Base-by-base conservation (phyloP, 768 basidiomycete species). In the Phylloporus rhodoxanthus region DNA sequence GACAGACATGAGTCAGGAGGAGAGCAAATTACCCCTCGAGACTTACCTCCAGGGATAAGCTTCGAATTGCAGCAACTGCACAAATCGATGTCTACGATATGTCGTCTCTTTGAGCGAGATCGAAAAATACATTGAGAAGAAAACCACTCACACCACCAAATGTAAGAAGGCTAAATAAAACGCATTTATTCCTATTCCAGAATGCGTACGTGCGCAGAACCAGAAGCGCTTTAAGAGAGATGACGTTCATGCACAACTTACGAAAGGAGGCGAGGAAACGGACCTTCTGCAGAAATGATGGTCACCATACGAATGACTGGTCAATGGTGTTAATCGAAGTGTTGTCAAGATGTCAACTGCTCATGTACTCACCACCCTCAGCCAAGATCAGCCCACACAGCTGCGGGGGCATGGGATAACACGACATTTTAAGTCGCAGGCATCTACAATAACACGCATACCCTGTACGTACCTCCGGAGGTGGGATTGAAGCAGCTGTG, bases 121-220 rank as follows among this genome's bases (percentile, higher is more conserved):
- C n/a, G n/a, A 26, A 28, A 25, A 4, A 25, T 14, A 23, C 9
- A 17, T 8, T 36, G 17, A 8, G 21, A 29, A 23, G 5, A 14
- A 25, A n/a, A 13, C 20, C 6, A 46, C 55, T 47, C 26, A 63
- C 59, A 1, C 4, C 6, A 26, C 20, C 41, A 6, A 52, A 63
- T n/a, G 19, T 5, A 8, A 42, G 10, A 19, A 63, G 57, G 21
- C 51, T 57, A 20, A 43, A 55, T 21, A 50, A 38, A 4, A 60
- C 10, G 8, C 38, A 23, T 25, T 42, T 60, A 25, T 55, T 25
- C 8, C 54, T 33, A 23, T 52, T 36, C 59, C 59, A 60, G 13
- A 55, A 62, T 1, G 60, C 60, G 25, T 51, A 59, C 8, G 59
- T 62, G 47, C 53, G 56, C 17, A 60, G 17, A 39, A 52, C 5